Evolutionary conservation across 495 filamentous ascomycete species (phyloP).

Genomic region (Penicillium soppii): DNA sequence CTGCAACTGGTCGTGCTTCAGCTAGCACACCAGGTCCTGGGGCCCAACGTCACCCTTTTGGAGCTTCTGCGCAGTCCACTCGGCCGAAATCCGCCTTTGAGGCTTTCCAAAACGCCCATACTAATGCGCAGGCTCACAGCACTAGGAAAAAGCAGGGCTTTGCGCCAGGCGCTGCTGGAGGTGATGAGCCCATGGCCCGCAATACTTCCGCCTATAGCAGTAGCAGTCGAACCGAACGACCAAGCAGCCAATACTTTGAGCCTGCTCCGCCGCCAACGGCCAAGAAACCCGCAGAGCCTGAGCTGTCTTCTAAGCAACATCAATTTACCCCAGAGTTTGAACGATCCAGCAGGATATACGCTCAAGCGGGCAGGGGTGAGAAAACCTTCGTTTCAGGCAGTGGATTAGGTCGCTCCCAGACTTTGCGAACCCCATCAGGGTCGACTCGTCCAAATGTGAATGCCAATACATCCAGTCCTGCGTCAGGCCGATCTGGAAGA

Average conservation of each 20-base stretch:
- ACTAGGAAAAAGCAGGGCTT: conserved; percentile 52
- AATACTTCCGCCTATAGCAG: conserved; percentile 52
- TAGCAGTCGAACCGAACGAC: conserved; percentile 36
- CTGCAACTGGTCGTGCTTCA: conserved; percentile 33
- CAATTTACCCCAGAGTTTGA: conserved; percentile 34
- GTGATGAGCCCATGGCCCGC: conserved; percentile 56
- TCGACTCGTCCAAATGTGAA: conserved; percentile 26
- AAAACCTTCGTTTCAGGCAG: conserved; percentile 56
- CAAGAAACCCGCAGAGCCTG: conserved; percentile 33
- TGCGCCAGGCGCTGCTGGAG: conserved; percentile 52
- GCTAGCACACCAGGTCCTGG: conserved; percentile 22
- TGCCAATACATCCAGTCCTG: conserved; percentile 38
- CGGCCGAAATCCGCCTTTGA: conserved; percentile 48
- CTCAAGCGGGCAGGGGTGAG: conserved; percentile 62
- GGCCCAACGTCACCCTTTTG: conserved; percentile 37
- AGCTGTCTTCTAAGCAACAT: conserved; percentile 6
- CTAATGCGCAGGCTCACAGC: conserved; percentile 30
- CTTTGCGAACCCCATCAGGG: conserved; percentile 44
- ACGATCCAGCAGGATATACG: conserved; percentile 68
- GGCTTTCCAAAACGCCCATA: conserved; percentile 33
- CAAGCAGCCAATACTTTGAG: conserved; percentile 33
- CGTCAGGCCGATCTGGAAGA: conserved; percentile 23
- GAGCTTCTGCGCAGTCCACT: conserved; percentile 14
- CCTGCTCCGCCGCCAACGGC: conserved; percentile 41
- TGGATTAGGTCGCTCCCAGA: conserved; percentile 44